Evolutionary conservation across 2,329 filamentous ascomycete genomes (phyloP), one percentile per base, ranked within the genome.

Genomic region (Capronia epimyces): DNA sequence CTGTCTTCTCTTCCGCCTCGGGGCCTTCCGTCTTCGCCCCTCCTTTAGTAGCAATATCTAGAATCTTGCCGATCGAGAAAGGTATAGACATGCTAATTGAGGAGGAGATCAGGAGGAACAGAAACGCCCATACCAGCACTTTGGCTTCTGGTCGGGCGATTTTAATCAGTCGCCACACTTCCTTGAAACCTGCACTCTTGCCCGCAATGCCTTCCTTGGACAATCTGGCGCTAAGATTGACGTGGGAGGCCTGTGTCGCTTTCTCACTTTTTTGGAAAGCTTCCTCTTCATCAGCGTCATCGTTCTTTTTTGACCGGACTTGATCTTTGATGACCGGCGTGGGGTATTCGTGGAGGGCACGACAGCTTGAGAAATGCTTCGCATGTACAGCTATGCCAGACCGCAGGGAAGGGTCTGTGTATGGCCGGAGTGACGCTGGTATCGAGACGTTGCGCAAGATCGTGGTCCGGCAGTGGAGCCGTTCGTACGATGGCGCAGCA

Each of bases 71-170:
- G 59, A 98, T 95, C 0, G 90, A 95, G 66, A 96, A 95, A 1
- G 93, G 93, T 53, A 98, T 87, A 1, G 89, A 90, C 86, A 98
- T 95, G 50, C 90, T 95, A 60, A 98, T 89, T 45, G 83, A 80
- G 3, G 91, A 97, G 13, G 91, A 96, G 56, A 96, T 77, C 52
- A 98, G 76, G 44, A 98, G 76, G 65, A 95, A 86, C 49, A 86
- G 67, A 66, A 97, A 91, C 2, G 94, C 94, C 57, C 86, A 69
- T 5, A 75, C 77, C 13, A 98, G 81, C 69, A 87, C 86, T 65
- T 77, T 84, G 24, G 86, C 72, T 71, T 98, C 93, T 2, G 91
- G 91, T 49, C 81, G 78, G 10, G 93, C 93, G 65, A 98, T 93
- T 69, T 84, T 89, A 67, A 98, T 78, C 62, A 98, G 73, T 45